These are phyloP conservation scores for Brassica cretica DNA, from an alignment of 345 rosid species.

Conservation along the genomic window DNA sequence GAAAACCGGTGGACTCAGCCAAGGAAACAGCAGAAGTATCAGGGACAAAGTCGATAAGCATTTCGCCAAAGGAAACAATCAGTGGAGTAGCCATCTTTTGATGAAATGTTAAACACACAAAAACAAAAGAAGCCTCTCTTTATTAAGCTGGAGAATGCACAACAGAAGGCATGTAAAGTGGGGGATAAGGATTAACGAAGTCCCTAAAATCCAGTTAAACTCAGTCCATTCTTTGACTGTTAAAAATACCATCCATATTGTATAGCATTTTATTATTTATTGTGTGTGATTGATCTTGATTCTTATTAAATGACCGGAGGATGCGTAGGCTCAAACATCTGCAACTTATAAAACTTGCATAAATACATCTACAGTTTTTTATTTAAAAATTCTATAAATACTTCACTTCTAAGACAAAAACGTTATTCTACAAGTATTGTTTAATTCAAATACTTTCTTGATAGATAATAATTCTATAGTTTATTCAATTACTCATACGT, in stretches of 20 bases:
- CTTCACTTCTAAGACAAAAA: neutral
- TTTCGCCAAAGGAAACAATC: constrained; percentile 66
- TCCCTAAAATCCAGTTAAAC: constrained; percentile 8
- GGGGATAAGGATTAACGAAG: constrained; percentile 25
- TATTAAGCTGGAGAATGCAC: constrained; percentile 5
- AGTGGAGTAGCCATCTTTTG: constrained; percentile 34
- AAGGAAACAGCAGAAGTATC: constrained; percentile 64
- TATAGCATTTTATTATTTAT: neutral
- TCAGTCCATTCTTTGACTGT: constrained; percentile 31
- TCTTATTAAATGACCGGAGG: neutral
- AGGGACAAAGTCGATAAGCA: constrained; percentile 81
- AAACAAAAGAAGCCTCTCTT: neutral
- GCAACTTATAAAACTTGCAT: neutral
- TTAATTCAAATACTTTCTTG: neutral
- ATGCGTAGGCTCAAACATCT: neutral
- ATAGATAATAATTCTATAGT: neutral
- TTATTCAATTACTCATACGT: neutral
- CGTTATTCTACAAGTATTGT: neutral
- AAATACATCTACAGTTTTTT: neutral
- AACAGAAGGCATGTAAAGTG: constrained; percentile 16
- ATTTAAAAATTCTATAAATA: neutral
- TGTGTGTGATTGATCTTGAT: neutral
- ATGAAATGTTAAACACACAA: neutral
- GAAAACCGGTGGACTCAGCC: constrained; percentile 63
- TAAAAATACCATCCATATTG: neutral